These are phyloP conservation scores for Hyaloscypha variabilis DNA, from an alignment of 495 filamentous ascomycete species.

Conservation along the genomic window DNA sequence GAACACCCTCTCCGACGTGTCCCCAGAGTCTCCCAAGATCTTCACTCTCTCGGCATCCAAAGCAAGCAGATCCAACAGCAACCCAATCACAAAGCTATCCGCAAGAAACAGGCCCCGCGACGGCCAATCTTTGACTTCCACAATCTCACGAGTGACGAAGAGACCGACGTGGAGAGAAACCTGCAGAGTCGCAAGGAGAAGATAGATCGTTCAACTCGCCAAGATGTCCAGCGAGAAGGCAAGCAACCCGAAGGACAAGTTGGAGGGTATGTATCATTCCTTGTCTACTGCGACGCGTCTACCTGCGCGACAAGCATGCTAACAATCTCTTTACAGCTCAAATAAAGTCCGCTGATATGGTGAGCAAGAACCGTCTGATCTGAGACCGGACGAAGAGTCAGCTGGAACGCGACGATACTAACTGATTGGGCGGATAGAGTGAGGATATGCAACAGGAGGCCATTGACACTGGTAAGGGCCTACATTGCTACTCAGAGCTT, in stretches of 20 bases:
- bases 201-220: too few species aligned
- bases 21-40: neutral
- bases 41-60: neutral
- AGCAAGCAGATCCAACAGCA: neutral
- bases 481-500: neutral
- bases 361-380: constrained; percentile 41
- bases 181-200: neutral
- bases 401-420: constrained; percentile 6
- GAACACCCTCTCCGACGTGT: neutral
- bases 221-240: constrained; percentile 57
- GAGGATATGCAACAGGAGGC: constrained; percentile 97
- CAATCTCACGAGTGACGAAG: neutral
- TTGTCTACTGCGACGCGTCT: constrained; percentile 2
- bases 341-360: constrained; percentile 98
- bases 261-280: constrained; percentile 59
- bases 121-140: neutral
- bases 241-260: constrained; percentile 55
- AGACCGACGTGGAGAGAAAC: neutral
- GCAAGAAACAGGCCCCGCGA: neutral
- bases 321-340: constrained; percentile 59
- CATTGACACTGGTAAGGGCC: constrained; percentile 83
- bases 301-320: constrained; percentile 4
- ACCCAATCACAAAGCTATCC: neutral
- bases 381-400: neutral
- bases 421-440: constrained; percentile 60